Evolutionary conservation across 129 eudicot genomes (phyloP).

Genomic region (Smallanthus sonchifolius): DNA sequence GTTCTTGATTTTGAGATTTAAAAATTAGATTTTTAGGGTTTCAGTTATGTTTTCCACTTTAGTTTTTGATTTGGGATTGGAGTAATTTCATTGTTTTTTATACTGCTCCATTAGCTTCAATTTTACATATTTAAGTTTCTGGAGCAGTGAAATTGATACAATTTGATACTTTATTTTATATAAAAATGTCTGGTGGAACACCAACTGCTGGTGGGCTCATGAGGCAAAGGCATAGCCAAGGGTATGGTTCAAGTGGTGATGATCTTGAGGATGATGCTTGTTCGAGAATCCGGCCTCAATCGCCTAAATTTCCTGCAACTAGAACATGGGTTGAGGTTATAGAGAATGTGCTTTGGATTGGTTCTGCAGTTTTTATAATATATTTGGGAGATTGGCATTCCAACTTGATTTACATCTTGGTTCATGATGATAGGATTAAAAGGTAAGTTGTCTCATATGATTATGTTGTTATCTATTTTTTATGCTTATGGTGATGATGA

Average conservation of each 20-base stretch:
- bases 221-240: constrained; percentile 91
- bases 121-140: background rate
- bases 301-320: constrained; percentile 40
- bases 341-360: constrained; percentile 87
- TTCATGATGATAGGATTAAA: constrained; percentile 71
- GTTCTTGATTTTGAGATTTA: background rate
- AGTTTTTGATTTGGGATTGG: background rate
- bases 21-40: constrained; percentile 12
- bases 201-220: constrained; percentile 66
- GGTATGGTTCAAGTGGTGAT: constrained; percentile 82
- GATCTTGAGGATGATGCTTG: constrained; percentile 96
- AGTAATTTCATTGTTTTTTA: background rate
- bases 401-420: constrained; percentile 59
- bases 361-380: constrained; percentile 59
- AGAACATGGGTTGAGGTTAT: constrained; percentile 67
- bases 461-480: background rate
- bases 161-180: background rate
- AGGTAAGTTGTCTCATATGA: constrained; percentile 42
- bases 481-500: background rate
- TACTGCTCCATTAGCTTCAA: constrained; percentile 23
- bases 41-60: background rate
- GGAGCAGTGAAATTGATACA: constrained; percentile 18
- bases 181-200: constrained; percentile 78
- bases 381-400: constrained; percentile 77
- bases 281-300: constrained; percentile 45